phyloP scores from a whole-genome alignment of 768 basidiomycete species.

The Tylopilus subfusipes region DNA sequence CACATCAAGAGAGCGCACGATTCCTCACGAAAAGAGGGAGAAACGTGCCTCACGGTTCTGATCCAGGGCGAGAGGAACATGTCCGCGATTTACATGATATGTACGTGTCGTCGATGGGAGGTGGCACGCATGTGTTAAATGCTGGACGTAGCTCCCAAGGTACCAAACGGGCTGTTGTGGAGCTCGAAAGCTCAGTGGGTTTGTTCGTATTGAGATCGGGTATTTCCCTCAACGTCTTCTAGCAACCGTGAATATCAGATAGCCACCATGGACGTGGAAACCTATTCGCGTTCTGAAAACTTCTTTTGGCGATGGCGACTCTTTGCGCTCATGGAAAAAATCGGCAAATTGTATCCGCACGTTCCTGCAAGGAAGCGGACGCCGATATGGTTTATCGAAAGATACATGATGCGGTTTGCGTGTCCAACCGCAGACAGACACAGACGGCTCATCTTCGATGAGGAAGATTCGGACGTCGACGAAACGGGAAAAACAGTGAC shows the following conservation, averaged over 20 bases:
- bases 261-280: constrained; percentile 42
- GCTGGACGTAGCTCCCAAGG: constrained; percentile 24
- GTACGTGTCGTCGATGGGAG: constrained; percentile 22
- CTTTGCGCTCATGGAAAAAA: constrained; percentile 43
- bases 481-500: constrained; percentile 27
- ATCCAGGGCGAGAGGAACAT: constrained; percentile 42
- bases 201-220: not conserved
- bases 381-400: constrained; percentile 47
- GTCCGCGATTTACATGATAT: constrained; percentile 39
- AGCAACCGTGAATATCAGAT: constrained; percentile 46
- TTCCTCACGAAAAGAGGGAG: constrained; percentile 13
- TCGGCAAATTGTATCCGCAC: constrained; percentile 35
- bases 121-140: not conserved
- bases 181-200: constrained; percentile 29
- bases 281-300: constrained; percentile 40
- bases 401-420: constrained; percentile 36
- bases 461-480: constrained; percentile 30
- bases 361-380: constrained; percentile 39
- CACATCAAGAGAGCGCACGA: constrained; percentile 16
- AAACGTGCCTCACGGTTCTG: constrained; percentile 35
- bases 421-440: constrained; percentile 24
- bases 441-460: constrained; percentile 36
- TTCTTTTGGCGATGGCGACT: constrained; percentile 54
- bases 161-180: constrained; percentile 33
- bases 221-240: constrained; percentile 5